Conservation (phyloP, 768 basidiomycete species). For the Trametopsis cervina region DNA sequence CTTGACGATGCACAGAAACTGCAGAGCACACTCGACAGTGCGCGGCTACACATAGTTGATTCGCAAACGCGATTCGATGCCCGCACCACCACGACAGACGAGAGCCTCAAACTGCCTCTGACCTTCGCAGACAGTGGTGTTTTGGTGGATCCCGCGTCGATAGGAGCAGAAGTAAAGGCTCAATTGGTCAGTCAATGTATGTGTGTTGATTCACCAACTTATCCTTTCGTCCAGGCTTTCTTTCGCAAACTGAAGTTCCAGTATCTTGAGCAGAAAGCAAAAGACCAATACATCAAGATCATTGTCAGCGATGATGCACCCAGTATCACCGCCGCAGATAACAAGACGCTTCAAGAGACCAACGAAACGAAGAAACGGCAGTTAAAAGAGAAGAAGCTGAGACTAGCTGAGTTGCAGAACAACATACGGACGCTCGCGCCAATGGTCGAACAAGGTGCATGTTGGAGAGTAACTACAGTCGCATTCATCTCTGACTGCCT, state of each 20-base stretch:
- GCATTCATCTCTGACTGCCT: neutral
- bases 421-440: slow-evolving; percentile 61
- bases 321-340: slow-evolving; percentile 73
- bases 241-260: slow-evolving; percentile 82
- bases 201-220: neutral
- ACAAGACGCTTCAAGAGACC: slow-evolving; percentile 49
- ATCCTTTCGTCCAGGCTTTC: slow-evolving; percentile 40
- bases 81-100: slow-evolving; percentile 8
- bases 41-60: slow-evolving; percentile 11
- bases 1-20: slow-evolving; percentile 11
- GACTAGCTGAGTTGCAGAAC: slow-evolving; percentile 51
- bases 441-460: slow-evolving; percentile 58
- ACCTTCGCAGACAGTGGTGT: slow-evolving; percentile 8
- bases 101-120: slow-evolving; percentile 10
- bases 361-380: slow-evolving; percentile 69
- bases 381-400: slow-evolving; percentile 58
- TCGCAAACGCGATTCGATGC: slow-evolving; percentile 11
- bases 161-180: slow-evolving; percentile 7
- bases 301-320: slow-evolving; percentile 86
- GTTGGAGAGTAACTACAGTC: neutral
- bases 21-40: slow-evolving; percentile 6
- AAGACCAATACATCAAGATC: slow-evolving; percentile 79
- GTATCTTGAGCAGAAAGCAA: slow-evolving; percentile 86
- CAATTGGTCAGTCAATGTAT: slow-evolving; percentile 6
- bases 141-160: slow-evolving; percentile 7